phyloP scores from a whole-genome alignment of 148 eudicot species.

The Euryodendron excelsum region DNA sequence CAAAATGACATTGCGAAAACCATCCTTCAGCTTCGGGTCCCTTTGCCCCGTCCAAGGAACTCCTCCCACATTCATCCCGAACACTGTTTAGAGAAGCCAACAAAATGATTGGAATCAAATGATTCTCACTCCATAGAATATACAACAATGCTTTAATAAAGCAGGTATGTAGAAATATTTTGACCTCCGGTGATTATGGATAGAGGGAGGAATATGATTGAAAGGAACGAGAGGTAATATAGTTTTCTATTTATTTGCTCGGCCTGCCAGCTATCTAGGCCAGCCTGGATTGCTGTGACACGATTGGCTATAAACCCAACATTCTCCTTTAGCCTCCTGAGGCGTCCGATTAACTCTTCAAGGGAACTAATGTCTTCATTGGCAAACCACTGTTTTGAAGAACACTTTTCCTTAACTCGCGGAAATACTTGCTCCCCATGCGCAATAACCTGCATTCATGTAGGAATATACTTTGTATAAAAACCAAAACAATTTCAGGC shows the following conservation, averaged over 20 bases:
- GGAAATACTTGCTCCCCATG: constrained; percentile 99
- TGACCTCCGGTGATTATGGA: constrained; percentile 92
- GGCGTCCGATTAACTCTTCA: constrained; percentile 78
- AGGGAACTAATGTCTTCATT: constrained; percentile 62
- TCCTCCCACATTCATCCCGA: constrained; percentile 99
- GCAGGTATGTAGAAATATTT: not conserved
- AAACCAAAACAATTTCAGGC: not conserved
- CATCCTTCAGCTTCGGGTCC: constrained; percentile 58
- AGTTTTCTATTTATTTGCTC: constrained; percentile 89
- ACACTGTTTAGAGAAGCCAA: constrained; percentile 47
- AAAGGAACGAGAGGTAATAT: constrained; percentile 87
- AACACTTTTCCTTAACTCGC: constrained; percentile 78
- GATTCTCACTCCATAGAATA: not conserved
- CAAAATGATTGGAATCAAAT: not conserved
- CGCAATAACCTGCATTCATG: constrained; percentile 61
- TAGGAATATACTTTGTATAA: not conserved
- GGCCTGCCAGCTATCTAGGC: constrained; percentile 96
- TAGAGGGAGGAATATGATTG: constrained; percentile 87
- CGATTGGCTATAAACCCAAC: constrained; percentile 94
- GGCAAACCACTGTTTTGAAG: constrained; percentile 73
- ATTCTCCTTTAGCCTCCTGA: constrained; percentile 88
- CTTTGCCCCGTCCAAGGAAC: constrained; percentile 90
- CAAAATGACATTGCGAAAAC: constrained; percentile 73
- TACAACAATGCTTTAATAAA: too few relatives aligned
- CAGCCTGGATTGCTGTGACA: constrained; percentile 87